Evolutionary conservation across 148 eudicot species (phyloP).

Genomic region (Diospyros kaki): DNA sequence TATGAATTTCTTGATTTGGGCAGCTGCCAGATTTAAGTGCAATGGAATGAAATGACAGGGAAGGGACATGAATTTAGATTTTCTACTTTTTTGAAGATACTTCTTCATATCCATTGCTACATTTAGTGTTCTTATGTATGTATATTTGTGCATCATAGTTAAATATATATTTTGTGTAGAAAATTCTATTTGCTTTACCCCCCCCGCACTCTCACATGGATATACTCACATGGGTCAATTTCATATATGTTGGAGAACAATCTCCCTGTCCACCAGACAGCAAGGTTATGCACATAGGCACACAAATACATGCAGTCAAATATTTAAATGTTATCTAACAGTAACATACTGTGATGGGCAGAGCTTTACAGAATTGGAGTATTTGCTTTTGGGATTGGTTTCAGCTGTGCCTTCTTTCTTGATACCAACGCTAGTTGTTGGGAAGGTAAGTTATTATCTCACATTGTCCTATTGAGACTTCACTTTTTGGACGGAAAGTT

Average conservation of each 20-base stretch:
- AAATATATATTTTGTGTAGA: not conserved
- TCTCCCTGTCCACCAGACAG: not conserved
- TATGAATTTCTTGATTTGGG: not conserved
- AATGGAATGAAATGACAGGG: no score
- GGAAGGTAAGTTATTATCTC: slow-evolving; percentile 50
- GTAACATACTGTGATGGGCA: slow-evolving; percentile 29
- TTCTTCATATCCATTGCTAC: not conserved
- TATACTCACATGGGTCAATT: not conserved
- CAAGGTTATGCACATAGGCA: not conserved
- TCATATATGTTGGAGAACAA: not conserved
- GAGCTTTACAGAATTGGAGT: slow-evolving; percentile 88
- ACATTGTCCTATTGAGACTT: not conserved
- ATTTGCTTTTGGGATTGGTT: slow-evolving; percentile 74
- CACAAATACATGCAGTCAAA: not conserved
- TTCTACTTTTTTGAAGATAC: not conserved
- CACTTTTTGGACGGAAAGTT: not conserved
- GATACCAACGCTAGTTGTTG: slow-evolving; percentile 75
- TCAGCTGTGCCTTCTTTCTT: slow-evolving; percentile 80
- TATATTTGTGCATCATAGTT: not conserved
- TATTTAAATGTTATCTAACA: not conserved
- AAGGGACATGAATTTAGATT: not conserved
- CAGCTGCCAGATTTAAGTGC: no score
- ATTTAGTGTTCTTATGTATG: not conserved
- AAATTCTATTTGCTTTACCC: no score
- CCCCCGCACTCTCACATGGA: not conserved